Evolutionary conservation across 257 asterid genomes (phyloP), one percentile per base, ranked within the genome.

Genomic region (Fraxinus cuspidata): DNA sequence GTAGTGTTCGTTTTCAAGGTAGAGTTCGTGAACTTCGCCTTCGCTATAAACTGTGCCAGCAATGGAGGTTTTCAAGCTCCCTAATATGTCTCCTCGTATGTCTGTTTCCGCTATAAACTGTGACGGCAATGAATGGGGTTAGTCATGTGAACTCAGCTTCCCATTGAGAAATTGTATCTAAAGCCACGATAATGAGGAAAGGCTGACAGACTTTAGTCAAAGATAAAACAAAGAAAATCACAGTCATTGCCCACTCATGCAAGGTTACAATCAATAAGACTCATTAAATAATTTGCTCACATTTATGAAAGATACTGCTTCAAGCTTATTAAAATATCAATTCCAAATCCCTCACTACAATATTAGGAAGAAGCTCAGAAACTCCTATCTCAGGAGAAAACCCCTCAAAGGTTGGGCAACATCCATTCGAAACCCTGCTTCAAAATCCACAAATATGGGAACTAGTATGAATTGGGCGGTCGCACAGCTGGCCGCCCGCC

Each of bases 71-170:
- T 0, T 28, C 29, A 28, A 28, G 29, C 29, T 28, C 29, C 86
- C 91, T 88, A 70, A 90, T 87, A 77, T 77, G 79, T 72, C 76
- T 83, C 84, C 92, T 85, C 69, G 86, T 68, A 67, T 87, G 86
- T 60, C 66, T 77, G 76, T 74, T 84, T 82, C 92, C 95, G 68
- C 78, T 76, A 77, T 88, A 91, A 67, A 88, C 90, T 73, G 88
- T 86, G 78, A 88, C 85, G 83, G 88, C 84, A 73, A 88, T 64
- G n/a, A 88, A 88, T 66, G 93, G 93, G 74, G 83, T 90, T 86
- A 86, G 63, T 42, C 78, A 85, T 71, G 74, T 84, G 77, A 91
- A 90, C 74, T 86, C 90, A 75, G 89, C 89, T 87, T 90, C 92
- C 97, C 97, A 91, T 51, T 51, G 85, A 74, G 87, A 79, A 71